phyloP scores from a whole-genome alignment of 768 basidiomycete species.

The Exidia glandulosa region DNA sequence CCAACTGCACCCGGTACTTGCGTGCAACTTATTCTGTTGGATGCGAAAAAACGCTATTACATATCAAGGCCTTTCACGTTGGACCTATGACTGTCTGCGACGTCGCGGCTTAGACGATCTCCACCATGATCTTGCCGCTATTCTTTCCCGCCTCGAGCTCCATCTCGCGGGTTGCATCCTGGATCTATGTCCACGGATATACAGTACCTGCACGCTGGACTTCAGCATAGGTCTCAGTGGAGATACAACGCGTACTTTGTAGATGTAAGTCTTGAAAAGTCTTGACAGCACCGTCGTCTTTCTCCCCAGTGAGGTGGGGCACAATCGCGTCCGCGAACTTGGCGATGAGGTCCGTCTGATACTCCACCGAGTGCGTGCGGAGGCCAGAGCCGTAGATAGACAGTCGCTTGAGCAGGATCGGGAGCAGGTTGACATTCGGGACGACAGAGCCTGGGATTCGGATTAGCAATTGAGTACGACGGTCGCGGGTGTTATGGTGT shows the following conservation, averaged over 20 bases:
- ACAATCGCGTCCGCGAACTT: slow-evolving; percentile 47
- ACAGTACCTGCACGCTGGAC: slow-evolving; percentile 38
- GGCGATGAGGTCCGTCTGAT: slow-evolving; percentile 61
- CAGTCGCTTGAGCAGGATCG: slow-evolving; percentile 61
- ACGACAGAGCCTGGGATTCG: slow-evolving; percentile 37
- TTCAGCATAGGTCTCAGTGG: not conserved
- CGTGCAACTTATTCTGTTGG: too few relatives aligned
- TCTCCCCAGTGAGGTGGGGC: slow-evolving; percentile 43
- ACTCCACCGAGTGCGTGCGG: slow-evolving; percentile 54
- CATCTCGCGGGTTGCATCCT: slow-evolving; percentile 78
- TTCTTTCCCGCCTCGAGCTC: slow-evolving; percentile 46
- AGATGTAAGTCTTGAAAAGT: slow-evolving; percentile 67
- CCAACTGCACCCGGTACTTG: too few relatives aligned
- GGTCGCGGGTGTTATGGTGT: not conserved
- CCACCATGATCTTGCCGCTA: slow-evolving; percentile 14
- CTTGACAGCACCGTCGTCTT: slow-evolving; percentile 51
- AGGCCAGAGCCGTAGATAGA: slow-evolving; percentile 83
- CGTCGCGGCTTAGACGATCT: not conserved
- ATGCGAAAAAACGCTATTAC: too few relatives aligned
- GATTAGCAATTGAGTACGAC: too few relatives aligned
- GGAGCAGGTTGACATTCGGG: not conserved
- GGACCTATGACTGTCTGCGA: too few relatives aligned
- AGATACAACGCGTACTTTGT: slow-evolving; percentile 64
- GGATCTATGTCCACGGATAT: slow-evolving; percentile 74
- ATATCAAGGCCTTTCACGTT: too few relatives aligned